A percentile compares a stretch with the other conserved stretches of the same genome.
Conservation (phyloP, 2,329 filamentous ascomycete species). For the Fusarium sp. region DNA sequence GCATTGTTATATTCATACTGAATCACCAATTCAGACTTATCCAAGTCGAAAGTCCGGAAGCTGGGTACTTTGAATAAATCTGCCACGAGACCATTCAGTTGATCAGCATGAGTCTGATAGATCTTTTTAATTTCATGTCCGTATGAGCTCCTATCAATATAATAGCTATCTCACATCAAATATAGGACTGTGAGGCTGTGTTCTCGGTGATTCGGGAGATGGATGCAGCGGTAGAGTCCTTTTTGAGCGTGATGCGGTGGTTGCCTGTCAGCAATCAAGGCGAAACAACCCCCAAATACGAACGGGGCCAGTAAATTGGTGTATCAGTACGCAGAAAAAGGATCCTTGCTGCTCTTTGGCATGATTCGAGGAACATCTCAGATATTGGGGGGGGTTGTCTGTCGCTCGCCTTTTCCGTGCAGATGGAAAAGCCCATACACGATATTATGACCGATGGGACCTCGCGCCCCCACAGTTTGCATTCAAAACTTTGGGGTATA, state of each 20-base stretch:
- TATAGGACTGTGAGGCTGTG: fast-evolving
- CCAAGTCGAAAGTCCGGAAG: fast-evolving
- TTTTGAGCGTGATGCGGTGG: fast-evolving
- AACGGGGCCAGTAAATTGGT: fast-evolving
- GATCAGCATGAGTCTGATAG: fast-evolving
- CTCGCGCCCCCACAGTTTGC: neutral
- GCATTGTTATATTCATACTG: fast-evolving
- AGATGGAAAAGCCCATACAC: neutral
- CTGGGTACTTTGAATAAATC: neutral
- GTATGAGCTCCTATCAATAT: fast-evolving
- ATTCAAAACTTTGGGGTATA: neutral
- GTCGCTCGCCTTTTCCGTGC: neutral
- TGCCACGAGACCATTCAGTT: neutral
- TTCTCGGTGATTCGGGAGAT: neutral
- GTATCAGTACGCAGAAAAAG: fast-evolving
- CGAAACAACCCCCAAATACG: neutral
- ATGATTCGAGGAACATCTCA: neutral
- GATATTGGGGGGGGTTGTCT: neutral
- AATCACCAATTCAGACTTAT: fast-evolving
- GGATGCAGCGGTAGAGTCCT: neutral
- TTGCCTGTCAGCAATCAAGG: no score
- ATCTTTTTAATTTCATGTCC: fast-evolving
- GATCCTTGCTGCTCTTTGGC: fast-evolving
- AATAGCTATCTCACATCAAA: neutral
- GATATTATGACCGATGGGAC: neutral